Conservation (phyloP, 129 eudicot genomes). For the Chrysanthemum makinoi region DNA sequence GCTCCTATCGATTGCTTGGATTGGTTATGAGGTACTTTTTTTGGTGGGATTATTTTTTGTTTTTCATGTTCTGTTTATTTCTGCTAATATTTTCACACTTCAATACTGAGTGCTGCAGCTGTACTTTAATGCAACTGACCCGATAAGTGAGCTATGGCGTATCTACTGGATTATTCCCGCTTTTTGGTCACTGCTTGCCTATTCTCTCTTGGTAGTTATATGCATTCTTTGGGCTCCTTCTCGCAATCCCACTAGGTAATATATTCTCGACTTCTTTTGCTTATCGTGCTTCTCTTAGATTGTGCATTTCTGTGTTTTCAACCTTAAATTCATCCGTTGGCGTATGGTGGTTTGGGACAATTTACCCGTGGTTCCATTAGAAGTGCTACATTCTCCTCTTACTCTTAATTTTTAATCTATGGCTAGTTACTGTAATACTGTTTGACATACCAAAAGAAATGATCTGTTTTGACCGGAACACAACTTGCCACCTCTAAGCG, state of each 20-base stretch:
- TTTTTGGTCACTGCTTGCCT: conserved; percentile 68
- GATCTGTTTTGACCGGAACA: neutral
- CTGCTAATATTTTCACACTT: neutral
- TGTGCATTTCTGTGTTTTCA: neutral
- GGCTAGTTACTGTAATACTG: too few relatives aligned
- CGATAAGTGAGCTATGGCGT: conserved; percentile 72
- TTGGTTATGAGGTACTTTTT: conserved; percentile 67
- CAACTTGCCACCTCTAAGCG: neutral
- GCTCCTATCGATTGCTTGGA: conserved; percentile 79
- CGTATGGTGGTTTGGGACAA: neutral
- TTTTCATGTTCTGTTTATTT: neutral
- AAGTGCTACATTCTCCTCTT: conserved; percentile 4
- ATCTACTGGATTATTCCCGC: conserved; percentile 75
- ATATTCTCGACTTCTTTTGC: neutral
- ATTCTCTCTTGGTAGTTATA: conserved; percentile 56
- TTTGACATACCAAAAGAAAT: too few relatives aligned
- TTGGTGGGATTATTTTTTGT: neutral
- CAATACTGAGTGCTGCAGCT: conserved; percentile 35
- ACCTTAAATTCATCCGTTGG: neutral
- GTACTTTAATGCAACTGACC: conserved; percentile 74
- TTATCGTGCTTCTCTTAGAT: neutral
- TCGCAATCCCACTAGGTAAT: conserved; percentile 73
- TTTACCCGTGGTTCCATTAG: neutral
- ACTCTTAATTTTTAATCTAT: too few relatives aligned
- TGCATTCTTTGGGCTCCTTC: conserved; percentile 84